A percentile compares a stretch with the other conserved stretches of the same genome.
Evolutionary conservation across 768 basidiomycete species (phyloP).

Genomic region (Xanthoconium purpureum): DNA sequence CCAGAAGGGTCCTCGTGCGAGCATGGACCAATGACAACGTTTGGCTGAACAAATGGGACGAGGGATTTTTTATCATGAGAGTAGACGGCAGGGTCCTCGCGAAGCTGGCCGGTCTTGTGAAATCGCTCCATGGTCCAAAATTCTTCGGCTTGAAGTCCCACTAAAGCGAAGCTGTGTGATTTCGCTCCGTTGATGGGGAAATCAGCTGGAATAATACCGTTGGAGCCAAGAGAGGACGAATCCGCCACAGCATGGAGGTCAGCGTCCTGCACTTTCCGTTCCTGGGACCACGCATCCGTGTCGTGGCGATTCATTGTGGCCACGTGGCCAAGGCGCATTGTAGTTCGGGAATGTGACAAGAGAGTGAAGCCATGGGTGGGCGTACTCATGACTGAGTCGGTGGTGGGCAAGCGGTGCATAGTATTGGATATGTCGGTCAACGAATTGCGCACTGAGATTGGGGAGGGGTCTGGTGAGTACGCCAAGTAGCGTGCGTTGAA

Average conservation of each 20-base stretch:
- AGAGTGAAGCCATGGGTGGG: background rate
- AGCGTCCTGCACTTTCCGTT: slow-evolving; percentile 8
- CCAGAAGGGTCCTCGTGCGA: slow-evolving; percentile 8
- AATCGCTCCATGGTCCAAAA: background rate
- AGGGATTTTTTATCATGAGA: slow-evolving; percentile 3
- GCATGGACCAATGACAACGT: background rate
- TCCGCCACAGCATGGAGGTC: slow-evolving; percentile 5
- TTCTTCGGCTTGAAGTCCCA: slow-evolving; percentile 4
- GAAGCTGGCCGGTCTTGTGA: background rate
- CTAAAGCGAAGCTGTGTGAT: background rate
- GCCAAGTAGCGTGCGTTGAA: slow-evolving; percentile 8
- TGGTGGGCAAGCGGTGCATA: background rate
- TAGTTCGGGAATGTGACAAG: slow-evolving; percentile 8
- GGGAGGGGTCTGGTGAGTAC: slow-evolving; percentile 8
- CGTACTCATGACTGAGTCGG: background rate
- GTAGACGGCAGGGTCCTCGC: background rate
- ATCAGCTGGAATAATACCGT: background rate
- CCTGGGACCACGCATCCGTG: slow-evolving; percentile 20
- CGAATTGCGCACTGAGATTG: slow-evolving; percentile 2
- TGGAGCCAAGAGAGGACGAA: slow-evolving; percentile 11
- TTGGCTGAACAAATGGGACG: background rate
- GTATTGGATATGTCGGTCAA: slow-evolving; percentile 9
- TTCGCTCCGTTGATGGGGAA: background rate
- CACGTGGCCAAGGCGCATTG: slow-evolving; percentile 19
- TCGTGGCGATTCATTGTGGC: slow-evolving; percentile 25